phyloP scores from a whole-genome alignment of 2,329 filamentous ascomycete genomes.

The Monosporascus sp. region DNA sequence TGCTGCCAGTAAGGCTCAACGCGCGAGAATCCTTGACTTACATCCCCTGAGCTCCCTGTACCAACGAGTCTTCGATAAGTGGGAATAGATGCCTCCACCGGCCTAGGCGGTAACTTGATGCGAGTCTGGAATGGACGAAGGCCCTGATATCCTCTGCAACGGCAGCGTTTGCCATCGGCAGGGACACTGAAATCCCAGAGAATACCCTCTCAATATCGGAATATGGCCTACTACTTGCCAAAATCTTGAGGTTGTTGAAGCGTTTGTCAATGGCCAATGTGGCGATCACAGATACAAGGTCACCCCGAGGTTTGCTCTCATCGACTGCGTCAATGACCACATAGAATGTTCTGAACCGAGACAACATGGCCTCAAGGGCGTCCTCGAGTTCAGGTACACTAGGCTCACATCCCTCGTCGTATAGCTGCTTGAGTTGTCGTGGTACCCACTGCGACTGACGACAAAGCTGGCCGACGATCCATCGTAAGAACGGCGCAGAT shows the following conservation, averaged over 20 bases:
- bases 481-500: constrained; percentile 10
- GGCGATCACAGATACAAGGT: constrained; percentile 6
- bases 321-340: constrained; percentile 18
- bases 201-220: constrained; percentile 9
- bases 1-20: background rate
- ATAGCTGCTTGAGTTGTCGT: constrained; percentile 1
- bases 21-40: background rate
- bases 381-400: constrained; percentile 4
- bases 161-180: constrained; percentile 1
- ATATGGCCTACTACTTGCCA: constrained; percentile 14
- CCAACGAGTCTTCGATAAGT: constrained; percentile 1
- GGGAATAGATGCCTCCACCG: constrained; percentile 1
- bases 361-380: constrained; percentile 4
- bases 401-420: constrained; percentile 6
- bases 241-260: constrained; percentile 10
- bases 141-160: constrained; percentile 9
- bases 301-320: constrained; percentile 10
- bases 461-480: constrained; percentile 13
- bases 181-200: background rate
- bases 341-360: constrained; percentile 4
- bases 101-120: background rate
- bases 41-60: constrained; percentile 9
- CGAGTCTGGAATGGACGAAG: constrained; percentile 2
- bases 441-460: constrained; percentile 6
- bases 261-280: constrained; percentile 4